A percentile compares a stretch with the other conserved stretches of the same genome.
These are phyloP conservation scores for Dendrobium chrysotoxum DNA, from an alignment of 106 monocot species.

Conservation along the genomic window DNA sequence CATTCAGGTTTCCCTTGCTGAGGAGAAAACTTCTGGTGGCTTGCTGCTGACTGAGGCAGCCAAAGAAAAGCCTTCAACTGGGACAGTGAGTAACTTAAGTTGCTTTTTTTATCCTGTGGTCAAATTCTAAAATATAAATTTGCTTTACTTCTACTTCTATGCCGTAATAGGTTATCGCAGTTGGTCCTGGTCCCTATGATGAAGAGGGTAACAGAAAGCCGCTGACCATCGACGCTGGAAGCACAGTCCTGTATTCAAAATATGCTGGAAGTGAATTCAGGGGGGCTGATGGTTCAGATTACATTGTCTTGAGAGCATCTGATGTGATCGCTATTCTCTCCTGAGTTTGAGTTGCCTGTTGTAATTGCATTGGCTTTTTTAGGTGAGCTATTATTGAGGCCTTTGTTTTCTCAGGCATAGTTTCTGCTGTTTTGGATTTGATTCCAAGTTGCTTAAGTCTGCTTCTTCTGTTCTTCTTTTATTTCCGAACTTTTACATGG, in stretches of 20 bases:
- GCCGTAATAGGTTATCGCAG: conserved; percentile 49
- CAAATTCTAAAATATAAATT: too few species aligned
- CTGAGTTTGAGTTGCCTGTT: not conserved
- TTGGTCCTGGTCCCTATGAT: conserved; percentile 65
- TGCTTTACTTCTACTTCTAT: not conserved
- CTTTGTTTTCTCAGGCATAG: too few species aligned
- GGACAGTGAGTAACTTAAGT: conserved; percentile 24
- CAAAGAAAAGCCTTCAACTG: conserved; percentile 60
- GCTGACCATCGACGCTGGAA: conserved; percentile 32
- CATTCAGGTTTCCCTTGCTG: conserved; percentile 40
- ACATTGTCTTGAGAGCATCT: conserved; percentile 52
- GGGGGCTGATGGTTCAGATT: conserved; percentile 60
- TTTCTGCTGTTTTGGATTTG: too few species aligned
- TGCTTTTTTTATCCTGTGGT: not conserved
- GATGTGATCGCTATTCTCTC: conserved; percentile 81
- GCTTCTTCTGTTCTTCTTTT: too few species aligned
- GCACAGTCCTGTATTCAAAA: conserved; percentile 66
- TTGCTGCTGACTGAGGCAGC: conserved; percentile 52
- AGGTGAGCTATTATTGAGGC: too few species aligned
- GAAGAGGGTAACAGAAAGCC: conserved; percentile 71
- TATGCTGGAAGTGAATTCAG: conserved; percentile 81
- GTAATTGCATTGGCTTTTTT: too few species aligned
- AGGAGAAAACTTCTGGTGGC: conserved; percentile 60
- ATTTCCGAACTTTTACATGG: too few species aligned
- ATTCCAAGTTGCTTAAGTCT: too few species aligned